Base-by-base conservation (phyloP, 139 green algal genomes). In the Chlamydomonas sp. region DNA sequence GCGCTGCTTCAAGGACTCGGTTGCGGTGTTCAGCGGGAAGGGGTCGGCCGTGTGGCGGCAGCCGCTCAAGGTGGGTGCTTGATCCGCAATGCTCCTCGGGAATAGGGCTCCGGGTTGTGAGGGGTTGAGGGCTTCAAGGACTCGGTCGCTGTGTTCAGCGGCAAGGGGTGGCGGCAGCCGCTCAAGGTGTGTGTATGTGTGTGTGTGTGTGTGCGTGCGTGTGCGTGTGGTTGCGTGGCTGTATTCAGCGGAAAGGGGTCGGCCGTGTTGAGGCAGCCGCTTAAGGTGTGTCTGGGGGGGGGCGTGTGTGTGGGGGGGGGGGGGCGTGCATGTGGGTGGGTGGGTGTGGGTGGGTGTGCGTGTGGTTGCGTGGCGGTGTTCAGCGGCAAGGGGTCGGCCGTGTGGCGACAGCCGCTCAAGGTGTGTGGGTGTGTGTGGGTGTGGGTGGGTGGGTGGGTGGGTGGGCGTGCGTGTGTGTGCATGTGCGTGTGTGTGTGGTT, bases 101-200 rank as follows among this genome's bases (percentile, higher is more conserved):
- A n/a, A n/a, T n/a, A n/a, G n/a, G n/a, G n/a, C n/a, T n/a, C n/a
- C n/a, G n/a, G n/a, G n/a, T n/a, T n/a, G n/a, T n/a, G n/a, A n/a
- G n/a, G n/a, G n/a, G n/a, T n/a, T n/a, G n/a, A n/a, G n/a, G n/a
- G 78, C 68, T 77, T 84, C 71, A 84, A 84, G 71, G 78, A 84
- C 78, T 73, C 58, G 26, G 50, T 81, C 1, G 59, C 69, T 3
- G 67, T 75, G 5, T 81, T 84, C 64, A 57, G 50, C 28, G 74
- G 74, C 54, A 84, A 84, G 70, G 76, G 75, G 3, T 77, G 71
- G 71, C 63, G 71, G n/a, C 71, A 77, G 63, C 71, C 71, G 4
- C 64, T 77, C 36, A 49, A 61, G n/a, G n/a, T n/a, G n/a, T n/a
- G n/a, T n/a, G n/a, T n/a, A n/a, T n/a, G n/a, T n/a, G n/a, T n/a